These are phyloP conservation scores for Ceratobasidium sp. DNA, from an alignment of 1,284 basidiomycete genomes.

Conservation along the genomic window DNA sequence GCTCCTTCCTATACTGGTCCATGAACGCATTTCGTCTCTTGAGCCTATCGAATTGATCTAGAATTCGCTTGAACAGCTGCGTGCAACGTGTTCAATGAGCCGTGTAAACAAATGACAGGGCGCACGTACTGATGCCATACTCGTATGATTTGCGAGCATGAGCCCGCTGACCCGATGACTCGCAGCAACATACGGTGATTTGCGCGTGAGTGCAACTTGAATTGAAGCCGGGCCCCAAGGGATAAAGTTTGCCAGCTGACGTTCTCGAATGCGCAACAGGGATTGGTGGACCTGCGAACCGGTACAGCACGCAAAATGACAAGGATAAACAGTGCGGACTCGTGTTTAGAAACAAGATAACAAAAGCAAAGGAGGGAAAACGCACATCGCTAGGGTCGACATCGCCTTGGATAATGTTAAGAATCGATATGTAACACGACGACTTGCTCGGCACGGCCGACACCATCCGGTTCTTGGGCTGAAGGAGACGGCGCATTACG, in stretches of 20 bases:
- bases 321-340: not conserved
- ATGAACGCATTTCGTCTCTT: slow-evolving; percentile 92
- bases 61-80: slow-evolving; percentile 93
- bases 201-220: slow-evolving; percentile 93
- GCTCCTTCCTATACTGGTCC: slow-evolving; percentile 97
- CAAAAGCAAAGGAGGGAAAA: slow-evolving; percentile 21
- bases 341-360: not conserved
- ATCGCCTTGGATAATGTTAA: slow-evolving; percentile 99
- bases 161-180: slow-evolving; percentile 94
- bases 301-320: not conserved
- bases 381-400: slow-evolving; percentile 96
- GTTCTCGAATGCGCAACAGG: slow-evolving; percentile 92
- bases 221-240: slow-evolving; percentile 99
- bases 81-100: slow-evolving; percentile 6
- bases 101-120: not conserved
- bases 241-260: slow-evolving; percentile 96
- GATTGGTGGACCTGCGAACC: slow-evolving; percentile 90
- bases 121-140: slow-evolving; percentile 84
- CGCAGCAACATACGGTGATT: slow-evolving; percentile 86
- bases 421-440: slow-evolving; percentile 95
- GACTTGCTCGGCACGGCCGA: slow-evolving; percentile 91
- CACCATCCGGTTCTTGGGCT: slow-evolving; percentile 99
- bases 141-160: slow-evolving; percentile 99
- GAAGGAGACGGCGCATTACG: slow-evolving; percentile 96
- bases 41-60: slow-evolving; percentile 93